Conservation (phyloP, 2,329 filamentous ascomycete genomes). For the Biscogniauxia sp. region DNA sequence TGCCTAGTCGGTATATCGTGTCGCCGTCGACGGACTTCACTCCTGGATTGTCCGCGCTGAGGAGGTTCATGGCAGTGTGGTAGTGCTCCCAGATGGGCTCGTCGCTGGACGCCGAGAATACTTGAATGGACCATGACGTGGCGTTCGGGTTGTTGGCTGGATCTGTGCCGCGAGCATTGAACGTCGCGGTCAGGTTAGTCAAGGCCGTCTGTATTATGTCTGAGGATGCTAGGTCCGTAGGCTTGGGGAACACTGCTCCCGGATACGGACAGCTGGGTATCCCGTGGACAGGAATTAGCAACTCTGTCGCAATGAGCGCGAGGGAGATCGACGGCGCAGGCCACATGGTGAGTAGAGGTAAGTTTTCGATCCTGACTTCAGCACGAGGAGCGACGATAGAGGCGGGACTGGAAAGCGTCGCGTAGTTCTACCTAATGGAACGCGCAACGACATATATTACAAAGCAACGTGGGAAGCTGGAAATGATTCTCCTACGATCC, state of each 20-base stretch:
- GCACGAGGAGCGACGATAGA: not conserved
- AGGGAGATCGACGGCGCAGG: not conserved
- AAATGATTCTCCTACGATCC: not conserved
- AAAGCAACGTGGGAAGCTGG: not conserved
- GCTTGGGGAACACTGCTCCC: constrained; percentile 35
- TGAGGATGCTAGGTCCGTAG: constrained; percentile 28
- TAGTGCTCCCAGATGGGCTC: constrained; percentile 29
- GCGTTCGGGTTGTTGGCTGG: constrained; percentile 28
- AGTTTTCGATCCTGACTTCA: not conserved
- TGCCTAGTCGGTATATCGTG: constrained; percentile 31
- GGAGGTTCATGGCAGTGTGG: constrained; percentile 27
- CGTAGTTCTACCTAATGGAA: not conserved
- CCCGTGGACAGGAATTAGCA: constrained; percentile 7
- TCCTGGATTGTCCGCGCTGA: constrained; percentile 14
- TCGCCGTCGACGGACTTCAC: constrained; percentile 25
- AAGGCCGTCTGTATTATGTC: constrained; percentile 29
- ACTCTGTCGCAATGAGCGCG: constrained; percentile 7
- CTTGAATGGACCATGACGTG: constrained; percentile 37
- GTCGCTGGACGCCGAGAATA: constrained; percentile 27
- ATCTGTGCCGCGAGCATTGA: constrained; percentile 27
- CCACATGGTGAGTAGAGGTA: not conserved
- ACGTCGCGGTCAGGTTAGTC: constrained; percentile 30
- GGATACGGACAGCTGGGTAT: constrained; percentile 36
- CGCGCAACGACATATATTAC: not conserved
- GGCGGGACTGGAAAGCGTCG: not conserved